Evolutionary conservation across 202 grass and related monocot species (phyloP).

Genomic region (Miscanthus sacchariflorus): DNA sequence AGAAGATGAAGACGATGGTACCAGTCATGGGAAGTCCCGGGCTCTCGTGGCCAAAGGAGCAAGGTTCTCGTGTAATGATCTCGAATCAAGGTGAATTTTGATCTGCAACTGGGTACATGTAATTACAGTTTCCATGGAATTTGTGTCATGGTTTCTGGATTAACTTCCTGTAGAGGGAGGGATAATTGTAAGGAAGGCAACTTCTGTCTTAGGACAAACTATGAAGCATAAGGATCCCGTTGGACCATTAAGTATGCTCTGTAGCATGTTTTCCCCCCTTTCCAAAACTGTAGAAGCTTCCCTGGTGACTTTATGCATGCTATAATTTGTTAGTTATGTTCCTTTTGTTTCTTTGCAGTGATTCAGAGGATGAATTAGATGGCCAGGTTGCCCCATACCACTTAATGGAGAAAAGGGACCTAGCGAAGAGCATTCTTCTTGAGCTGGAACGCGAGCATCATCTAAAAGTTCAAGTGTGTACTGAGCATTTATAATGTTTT

Average conservation of each 20-base stretch:
- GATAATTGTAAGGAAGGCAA: not conserved
- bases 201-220: not conserved
- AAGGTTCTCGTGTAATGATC: slow-evolving; percentile 53
- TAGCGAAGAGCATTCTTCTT: slow-evolving; percentile 77
- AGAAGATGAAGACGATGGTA: slow-evolving; percentile 40
- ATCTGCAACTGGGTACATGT: slow-evolving; percentile 30
- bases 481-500: slow-evolving; percentile 15
- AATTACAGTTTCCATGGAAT: slow-evolving; percentile 30
- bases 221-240: slow-evolving; percentile 17
- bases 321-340: not conserved
- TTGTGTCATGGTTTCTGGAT: slow-evolving; percentile 9
- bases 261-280: slow-evolving; percentile 5
- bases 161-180: slow-evolving; percentile 4
- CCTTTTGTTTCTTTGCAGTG: slow-evolving; percentile 54
- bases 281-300: not conserved
- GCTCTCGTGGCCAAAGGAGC: slow-evolving; percentile 41
- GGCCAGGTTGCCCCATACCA: slow-evolving; percentile 39
- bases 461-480: slow-evolving; percentile 72
- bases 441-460: slow-evolving; percentile 79
- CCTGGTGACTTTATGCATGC: not conserved
- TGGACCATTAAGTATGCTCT: not conserved
- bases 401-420: slow-evolving; percentile 70
- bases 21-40: not conserved
- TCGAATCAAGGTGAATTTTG: slow-evolving; percentile 49
- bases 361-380: slow-evolving; percentile 57